Conservation (phyloP, 768 basidiomycete genomes). For the Pleurotus sapidus region DNA sequence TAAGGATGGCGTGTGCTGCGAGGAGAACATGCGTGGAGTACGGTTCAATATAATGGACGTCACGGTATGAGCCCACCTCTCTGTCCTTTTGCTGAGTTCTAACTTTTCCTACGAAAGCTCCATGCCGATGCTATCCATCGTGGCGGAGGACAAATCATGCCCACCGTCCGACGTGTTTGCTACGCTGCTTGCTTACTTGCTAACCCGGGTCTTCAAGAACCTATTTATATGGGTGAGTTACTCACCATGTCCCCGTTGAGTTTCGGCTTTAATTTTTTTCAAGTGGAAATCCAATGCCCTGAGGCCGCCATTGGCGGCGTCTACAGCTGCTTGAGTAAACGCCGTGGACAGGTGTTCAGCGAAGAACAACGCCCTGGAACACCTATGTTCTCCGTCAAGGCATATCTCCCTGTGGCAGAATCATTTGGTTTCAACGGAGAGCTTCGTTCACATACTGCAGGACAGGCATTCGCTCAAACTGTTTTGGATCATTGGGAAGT, state of each 20-base stretch:
- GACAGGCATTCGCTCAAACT: slow-evolving; percentile 97
- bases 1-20: slow-evolving; percentile 94
- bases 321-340: slow-evolving; percentile 91
- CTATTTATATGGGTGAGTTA: slow-evolving; percentile 81
- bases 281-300: slow-evolving; percentile 97
- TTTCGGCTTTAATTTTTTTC: slow-evolving; percentile 10
- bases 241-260: background rate
- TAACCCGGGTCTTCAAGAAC: slow-evolving; percentile 90
- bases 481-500: slow-evolving; percentile 94
- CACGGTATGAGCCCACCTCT: slow-evolving; percentile 46
- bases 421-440: slow-evolving; percentile 98
- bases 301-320: slow-evolving; percentile 98
- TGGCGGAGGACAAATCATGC: slow-evolving; percentile 98
- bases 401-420: slow-evolving; percentile 87
- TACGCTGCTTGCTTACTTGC: slow-evolving; percentile 96
- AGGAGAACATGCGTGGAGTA: slow-evolving; percentile 99
- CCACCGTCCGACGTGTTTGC: slow-evolving; percentile 91
- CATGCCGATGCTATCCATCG: slow-evolving; percentile 99
- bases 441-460: slow-evolving; percentile 86
- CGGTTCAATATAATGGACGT: slow-evolving; percentile 96
- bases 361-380: slow-evolving; percentile 97
- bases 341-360: slow-evolving; percentile 97
- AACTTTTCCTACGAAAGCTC: slow-evolving; percentile 43
- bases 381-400: slow-evolving; percentile 99
- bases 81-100: background rate